These are phyloP conservation scores for Suhomyces kilbournensis DNA, from an alignment of 805 yeast genomes.

Conservation along the genomic window DNA sequence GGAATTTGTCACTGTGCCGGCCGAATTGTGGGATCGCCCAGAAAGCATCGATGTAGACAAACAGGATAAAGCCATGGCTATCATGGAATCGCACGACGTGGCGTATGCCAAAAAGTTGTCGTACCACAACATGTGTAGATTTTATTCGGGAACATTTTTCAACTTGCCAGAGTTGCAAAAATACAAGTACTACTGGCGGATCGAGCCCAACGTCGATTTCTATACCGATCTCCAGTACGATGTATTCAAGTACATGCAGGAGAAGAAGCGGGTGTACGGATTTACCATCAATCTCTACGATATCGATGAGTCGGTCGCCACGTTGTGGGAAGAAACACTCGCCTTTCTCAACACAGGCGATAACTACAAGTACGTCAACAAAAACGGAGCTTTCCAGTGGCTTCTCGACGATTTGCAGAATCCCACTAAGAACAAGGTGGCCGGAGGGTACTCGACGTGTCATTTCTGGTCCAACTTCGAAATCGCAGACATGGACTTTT, in stretches of 20 bases:
- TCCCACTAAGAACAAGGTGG: constrained; percentile 39
- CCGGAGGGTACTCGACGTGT: constrained; percentile 62
- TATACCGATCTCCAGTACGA: constrained; percentile 72
- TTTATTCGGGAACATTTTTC: constrained; percentile 63
- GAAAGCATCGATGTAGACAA: constrained; percentile 45
- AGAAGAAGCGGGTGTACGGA: constrained; percentile 68
- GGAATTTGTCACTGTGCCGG: constrained; percentile 41
- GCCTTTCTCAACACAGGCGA: constrained; percentile 56
- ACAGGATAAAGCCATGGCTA: constrained; percentile 40
- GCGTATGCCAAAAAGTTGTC: constrained; percentile 62
- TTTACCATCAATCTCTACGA: constrained; percentile 70
- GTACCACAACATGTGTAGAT: constrained; percentile 84
- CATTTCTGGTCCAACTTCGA: constrained; percentile 93
- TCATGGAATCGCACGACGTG: constrained; percentile 41
- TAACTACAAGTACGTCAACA: constrained; percentile 50
- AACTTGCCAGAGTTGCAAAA: constrained; percentile 60
- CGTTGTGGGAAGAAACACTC: constrained; percentile 70
- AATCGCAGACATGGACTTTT: constrained; percentile 80
- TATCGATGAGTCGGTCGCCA: constrained; percentile 56
- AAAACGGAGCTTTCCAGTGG: constrained; percentile 52
- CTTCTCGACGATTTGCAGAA: constrained; percentile 49
- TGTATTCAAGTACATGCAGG: constrained; percentile 69
- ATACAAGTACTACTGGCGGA: constrained; percentile 74
- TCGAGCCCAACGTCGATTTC: constrained; percentile 71
- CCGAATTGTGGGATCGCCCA: constrained; percentile 59